These are phyloP conservation scores for Barnettozyma botsteinii DNA, from an alignment of 805 yeast species.

Conservation along the genomic window DNA sequence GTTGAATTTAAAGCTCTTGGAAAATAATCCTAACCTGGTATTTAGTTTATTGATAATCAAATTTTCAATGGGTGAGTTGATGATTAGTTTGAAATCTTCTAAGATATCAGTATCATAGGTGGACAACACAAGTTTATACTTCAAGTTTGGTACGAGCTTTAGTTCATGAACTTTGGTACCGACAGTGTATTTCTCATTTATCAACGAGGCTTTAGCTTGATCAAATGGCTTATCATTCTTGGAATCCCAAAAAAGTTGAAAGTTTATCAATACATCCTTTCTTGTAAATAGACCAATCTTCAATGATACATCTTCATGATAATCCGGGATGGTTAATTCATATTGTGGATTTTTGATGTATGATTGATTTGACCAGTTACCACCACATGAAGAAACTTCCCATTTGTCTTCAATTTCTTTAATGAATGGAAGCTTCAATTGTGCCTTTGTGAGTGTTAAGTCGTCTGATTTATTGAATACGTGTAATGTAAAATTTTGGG, in stretches of 20 bases:
- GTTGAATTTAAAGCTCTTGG: constrained; percentile 20
- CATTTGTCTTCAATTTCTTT: constrained; percentile 36
- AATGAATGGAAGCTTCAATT: constrained; percentile 18
- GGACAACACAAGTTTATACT: constrained; percentile 43
- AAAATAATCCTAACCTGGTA: constrained; percentile 33
- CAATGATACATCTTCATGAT: constrained; percentile 16
- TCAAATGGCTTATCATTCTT: constrained; percentile 25
- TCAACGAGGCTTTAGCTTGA: constrained; percentile 28
- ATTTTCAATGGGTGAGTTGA: constrained; percentile 22
- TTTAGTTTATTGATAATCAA: constrained; percentile 18
- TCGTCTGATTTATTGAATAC: constrained; percentile 11
- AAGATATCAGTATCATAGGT: constrained; percentile 33
- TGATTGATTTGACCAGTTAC: constrained; percentile 43
- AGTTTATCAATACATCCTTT: constrained; percentile 30
- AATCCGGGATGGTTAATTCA: constrained; percentile 27
- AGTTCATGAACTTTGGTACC: constrained; percentile 22
- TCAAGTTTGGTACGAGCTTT: constrained; percentile 27
- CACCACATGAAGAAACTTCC: constrained; percentile 44
- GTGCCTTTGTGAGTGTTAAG: constrained; percentile 29
- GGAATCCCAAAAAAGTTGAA: constrained; percentile 39
- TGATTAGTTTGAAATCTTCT: constrained; percentile 29
- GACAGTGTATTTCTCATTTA: constrained; percentile 31
- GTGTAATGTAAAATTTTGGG: constrained; percentile 21
- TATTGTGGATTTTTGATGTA: constrained; percentile 55
- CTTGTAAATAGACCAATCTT: constrained; percentile 22